Base-by-base conservation (phyloP, 768 basidiomycete genomes). In the Pilatotrama ljubarskyi region DNA sequence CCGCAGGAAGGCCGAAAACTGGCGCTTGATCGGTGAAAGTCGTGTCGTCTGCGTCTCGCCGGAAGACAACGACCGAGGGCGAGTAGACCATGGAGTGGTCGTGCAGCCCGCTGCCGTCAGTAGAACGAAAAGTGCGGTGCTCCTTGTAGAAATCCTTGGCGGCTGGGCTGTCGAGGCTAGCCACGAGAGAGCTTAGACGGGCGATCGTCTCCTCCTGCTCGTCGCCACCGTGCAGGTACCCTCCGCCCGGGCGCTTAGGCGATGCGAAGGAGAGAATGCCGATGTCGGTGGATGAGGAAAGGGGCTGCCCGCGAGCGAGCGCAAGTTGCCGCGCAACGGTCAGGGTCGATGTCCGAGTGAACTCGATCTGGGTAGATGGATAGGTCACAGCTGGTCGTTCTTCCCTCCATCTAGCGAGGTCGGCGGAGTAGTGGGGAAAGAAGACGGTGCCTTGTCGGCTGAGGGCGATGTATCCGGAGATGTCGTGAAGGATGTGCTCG, bases 51-150 rank as follows among this genome's bases (percentile, higher is more conserved):
- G 50, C 53, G 41, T 79, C 79, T 47, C 73, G 73, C n/a, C 78
- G 72, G 66, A 81, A 74, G 7, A 74, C 76, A 42, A 74, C 70
- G 25, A 81, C 75, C 15, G 72, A 72, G 9, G 80, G 80, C 35
- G 76, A 75, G 65, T 79, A 81, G 36, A 81, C 73, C 72, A 81
- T 77, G 17, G 80, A 75, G 51, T 81, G 79, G 56, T 79, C 78
- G n/a, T 77, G 72, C 20, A 79, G 62, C 24, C 78, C 78, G 18
- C 73, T 76, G 29, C 77, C 77, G 40, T 78, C 77, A 1, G 66
- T 67, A 9, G 50, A 66, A 17, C 70, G 60, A 51, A 71, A 76
- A 5, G 68, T 69, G 57, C 63, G 69, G 63, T 79, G 78, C 55
- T 75, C 74, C 36, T 67, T 59, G 66, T 81, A 81, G 61, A 81